Evolutionary conservation across 2,329 filamentous ascomycete species (phyloP).

Genomic region (Ophiosphaerella korrae): DNA sequence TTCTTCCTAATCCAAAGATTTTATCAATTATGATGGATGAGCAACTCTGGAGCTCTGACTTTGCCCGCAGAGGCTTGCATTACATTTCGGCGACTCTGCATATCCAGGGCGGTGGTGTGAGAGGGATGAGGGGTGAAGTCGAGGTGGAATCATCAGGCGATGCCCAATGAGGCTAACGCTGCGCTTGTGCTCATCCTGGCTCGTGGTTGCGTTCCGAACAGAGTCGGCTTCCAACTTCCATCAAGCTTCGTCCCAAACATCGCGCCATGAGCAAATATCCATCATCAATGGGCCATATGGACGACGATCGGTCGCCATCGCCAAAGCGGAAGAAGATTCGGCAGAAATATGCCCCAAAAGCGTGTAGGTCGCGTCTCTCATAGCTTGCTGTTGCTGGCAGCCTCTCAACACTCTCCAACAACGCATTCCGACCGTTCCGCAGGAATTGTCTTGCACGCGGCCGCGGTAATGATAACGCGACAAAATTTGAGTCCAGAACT

Average conservation of each 20-base stretch:
- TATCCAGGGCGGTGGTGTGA: no score
- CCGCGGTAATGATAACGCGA: not conserved
- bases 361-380: slow-evolving; percentile 32
- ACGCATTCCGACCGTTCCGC: slow-evolving; percentile 37
- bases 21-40: no score
- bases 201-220: slow-evolving; percentile 22
- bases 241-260: slow-evolving; percentile 17
- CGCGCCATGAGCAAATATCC: slow-evolving; percentile 32
- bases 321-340: slow-evolving; percentile 45
- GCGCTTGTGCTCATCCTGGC: slow-evolving; percentile 4
- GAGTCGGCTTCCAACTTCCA: slow-evolving; percentile 11
- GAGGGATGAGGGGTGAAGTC: no score
- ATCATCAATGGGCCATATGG: slow-evolving; percentile 19
- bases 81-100: no score
- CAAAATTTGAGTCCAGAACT: not conserved
- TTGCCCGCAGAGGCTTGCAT: no score
- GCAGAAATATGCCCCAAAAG: slow-evolving; percentile 44
- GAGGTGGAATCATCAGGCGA: no score
- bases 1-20: no score
- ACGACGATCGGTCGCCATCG: slow-evolving; percentile 31
- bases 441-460: slow-evolving; percentile 7
- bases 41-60: no score
- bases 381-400: not conserved
- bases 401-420: slow-evolving; percentile 4
- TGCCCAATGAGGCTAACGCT: not conserved